These are phyloP conservation scores for Flaveria ramosissima DNA, from an alignment of 129 eudicot species.

Conservation along the genomic window DNA sequence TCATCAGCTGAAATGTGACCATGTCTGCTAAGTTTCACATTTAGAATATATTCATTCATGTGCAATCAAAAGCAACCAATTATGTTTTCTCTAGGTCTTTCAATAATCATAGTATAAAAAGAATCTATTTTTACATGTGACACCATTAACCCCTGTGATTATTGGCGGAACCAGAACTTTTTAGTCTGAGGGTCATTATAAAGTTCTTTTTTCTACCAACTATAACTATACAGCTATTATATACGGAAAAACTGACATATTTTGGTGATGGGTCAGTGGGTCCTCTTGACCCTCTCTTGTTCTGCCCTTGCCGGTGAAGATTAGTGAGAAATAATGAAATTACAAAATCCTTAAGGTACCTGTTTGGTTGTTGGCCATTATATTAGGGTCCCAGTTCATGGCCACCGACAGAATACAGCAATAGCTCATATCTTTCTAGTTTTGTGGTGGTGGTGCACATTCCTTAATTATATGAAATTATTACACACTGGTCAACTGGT, in stretches of 20 bases:
- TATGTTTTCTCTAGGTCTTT: slow-evolving; percentile 17
- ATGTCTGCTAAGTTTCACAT: slow-evolving; percentile 33
- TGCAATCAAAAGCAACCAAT: slow-evolving; percentile 23
- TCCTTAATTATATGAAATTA: slow-evolving; percentile 13
- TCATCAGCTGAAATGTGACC: slow-evolving; percentile 31
- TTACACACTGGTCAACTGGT: slow-evolving; percentile 19
- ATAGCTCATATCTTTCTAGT: slow-evolving; percentile 25
- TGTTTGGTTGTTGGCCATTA: slow-evolving; percentile 26
- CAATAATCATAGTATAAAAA: background rate
- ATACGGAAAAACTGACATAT: too few relatives aligned
- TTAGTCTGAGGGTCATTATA: too few relatives aligned
- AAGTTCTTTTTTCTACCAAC: too few relatives aligned
- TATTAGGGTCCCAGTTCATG: slow-evolving; percentile 2
- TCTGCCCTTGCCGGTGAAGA: background rate
- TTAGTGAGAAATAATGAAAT: background rate
- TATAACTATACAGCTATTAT: too few relatives aligned
- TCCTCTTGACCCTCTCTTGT: too few relatives aligned
- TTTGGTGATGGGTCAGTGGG: too few relatives aligned
- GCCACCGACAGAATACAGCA: slow-evolving; percentile 31
- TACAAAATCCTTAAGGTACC: background rate
- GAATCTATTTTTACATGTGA: slow-evolving; percentile 19
- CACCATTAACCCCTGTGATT: too few relatives aligned
- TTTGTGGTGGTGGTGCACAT: slow-evolving; percentile 10
- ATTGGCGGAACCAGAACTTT: too few relatives aligned
- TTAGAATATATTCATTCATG: slow-evolving; percentile 21